These are phyloP conservation scores for Lactarius quietus DNA, from an alignment of 768 basidiomycete genomes.

Conservation along the genomic window DNA sequence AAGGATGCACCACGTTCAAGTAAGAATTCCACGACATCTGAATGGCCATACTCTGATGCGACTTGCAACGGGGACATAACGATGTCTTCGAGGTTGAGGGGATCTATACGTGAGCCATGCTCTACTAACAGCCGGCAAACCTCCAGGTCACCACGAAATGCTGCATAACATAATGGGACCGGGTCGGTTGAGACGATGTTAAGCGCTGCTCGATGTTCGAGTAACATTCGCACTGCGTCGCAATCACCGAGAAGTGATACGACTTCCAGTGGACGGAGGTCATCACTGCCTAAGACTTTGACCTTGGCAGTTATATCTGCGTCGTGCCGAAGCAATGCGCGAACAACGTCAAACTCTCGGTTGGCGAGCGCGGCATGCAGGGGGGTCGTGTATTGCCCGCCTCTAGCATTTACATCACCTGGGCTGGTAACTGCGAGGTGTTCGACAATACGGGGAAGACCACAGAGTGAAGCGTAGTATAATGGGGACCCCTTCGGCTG, in stretches of 20 bases:
- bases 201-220: background rate
- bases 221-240: background rate
- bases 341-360: background rate
- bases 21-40: background rate
- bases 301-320: background rate
- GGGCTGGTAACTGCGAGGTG: background rate
- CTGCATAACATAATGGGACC: background rate
- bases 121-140: background rate
- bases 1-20: background rate
- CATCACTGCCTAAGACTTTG: no score
- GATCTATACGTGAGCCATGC: background rate
- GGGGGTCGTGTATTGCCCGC: background rate
- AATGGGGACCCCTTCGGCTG: background rate
- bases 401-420: background rate
- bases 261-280: background rate
- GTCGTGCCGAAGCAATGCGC: background rate
- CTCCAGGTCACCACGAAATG: background rate
- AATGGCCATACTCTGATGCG: background rate
- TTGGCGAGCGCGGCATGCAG: background rate
- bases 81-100: background rate
- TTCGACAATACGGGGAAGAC: background rate
- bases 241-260: conserved; percentile 1
- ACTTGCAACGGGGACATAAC: background rate
- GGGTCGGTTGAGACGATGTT: background rate
- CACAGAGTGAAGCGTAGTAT: conserved; percentile 9